Evolutionary conservation across 306 rosid species (phyloP).

Genomic region (Vigna trinervia): DNA sequence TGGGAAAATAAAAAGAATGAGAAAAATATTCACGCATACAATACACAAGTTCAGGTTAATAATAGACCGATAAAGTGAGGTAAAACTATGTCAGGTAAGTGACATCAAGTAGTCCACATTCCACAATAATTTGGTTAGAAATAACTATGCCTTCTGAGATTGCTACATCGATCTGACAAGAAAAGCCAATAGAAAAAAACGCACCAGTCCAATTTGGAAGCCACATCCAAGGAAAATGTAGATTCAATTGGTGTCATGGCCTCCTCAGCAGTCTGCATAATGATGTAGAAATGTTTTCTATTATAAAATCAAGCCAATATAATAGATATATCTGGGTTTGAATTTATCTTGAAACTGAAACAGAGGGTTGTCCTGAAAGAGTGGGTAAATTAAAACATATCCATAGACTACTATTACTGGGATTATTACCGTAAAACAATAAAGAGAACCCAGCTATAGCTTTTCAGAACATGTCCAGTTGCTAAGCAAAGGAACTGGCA

Average conservation of each 20-base stretch:
- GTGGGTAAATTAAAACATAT: slow-evolving; percentile 16
- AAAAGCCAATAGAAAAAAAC: slow-evolving; percentile 43
- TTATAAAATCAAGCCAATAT: slow-evolving; percentile 35
- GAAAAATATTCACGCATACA: not conserved
- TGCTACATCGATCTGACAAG: slow-evolving; percentile 23
- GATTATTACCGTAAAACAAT: slow-evolving; percentile 7
- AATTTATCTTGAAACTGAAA: slow-evolving; percentile 27
- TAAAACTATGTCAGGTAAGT: not conserved
- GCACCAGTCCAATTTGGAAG: slow-evolving; percentile 93
- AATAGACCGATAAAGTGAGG: not conserved
- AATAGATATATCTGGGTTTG: slow-evolving; percentile 20
- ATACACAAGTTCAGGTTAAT: slow-evolving; percentile 23
- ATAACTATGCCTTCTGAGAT: slow-evolving; percentile 26
- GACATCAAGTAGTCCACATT: slow-evolving; percentile 1
- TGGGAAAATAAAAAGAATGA: slow-evolving; percentile 27
- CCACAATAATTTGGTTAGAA: slow-evolving; percentile 14
- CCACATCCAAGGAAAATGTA: slow-evolving; percentile 91
- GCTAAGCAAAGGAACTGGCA: slow-evolving; percentile 23
- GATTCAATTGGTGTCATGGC: slow-evolving; percentile 99
- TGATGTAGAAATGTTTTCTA: slow-evolving; percentile 34
- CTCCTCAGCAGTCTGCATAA: slow-evolving; percentile 89
- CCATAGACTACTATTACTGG: slow-evolving; percentile 23
- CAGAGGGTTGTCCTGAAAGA: slow-evolving; percentile 30
- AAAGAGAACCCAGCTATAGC: not conserved
- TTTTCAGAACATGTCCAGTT: slow-evolving; percentile 32